Evolutionary conservation across 106 monocot genomes (phyloP).

Genomic region (Cymbidium sinense): DNA sequence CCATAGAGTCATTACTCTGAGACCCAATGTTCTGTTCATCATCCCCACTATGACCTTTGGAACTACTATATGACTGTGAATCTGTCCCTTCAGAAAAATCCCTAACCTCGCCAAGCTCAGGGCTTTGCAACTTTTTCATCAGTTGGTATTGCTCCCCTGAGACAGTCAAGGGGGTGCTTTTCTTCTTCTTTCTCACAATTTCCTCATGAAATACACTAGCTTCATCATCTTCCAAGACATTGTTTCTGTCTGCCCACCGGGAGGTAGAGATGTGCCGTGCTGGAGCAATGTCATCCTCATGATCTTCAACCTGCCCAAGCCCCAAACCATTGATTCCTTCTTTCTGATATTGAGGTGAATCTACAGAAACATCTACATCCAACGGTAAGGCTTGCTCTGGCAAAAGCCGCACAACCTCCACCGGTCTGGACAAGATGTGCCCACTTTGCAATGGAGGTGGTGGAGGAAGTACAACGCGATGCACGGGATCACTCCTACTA

Average conservation of each 20-base stretch:
- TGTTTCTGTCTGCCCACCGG: constrained; percentile 63
- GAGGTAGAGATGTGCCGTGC: constrained; percentile 60
- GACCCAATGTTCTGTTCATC: constrained; percentile 13
- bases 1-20: constrained; percentile 30
- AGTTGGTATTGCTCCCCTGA: not conserved
- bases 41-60: constrained; percentile 14
- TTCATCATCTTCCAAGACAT: constrained; percentile 34
- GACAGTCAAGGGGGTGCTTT: constrained; percentile 3
- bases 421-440: not conserved
- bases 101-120: constrained; percentile 55
- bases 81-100: constrained; percentile 34
- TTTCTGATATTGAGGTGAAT: not conserved
- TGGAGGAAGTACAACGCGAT: constrained; percentile 18
- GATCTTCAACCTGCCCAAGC: constrained; percentile 25
- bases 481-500: not conserved
- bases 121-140: constrained; percentile 29
- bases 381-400: not conserved
- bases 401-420: not conserved
- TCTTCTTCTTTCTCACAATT: constrained; percentile 20
- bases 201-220: constrained; percentile 10
- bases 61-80: constrained; percentile 38
- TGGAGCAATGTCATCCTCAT: constrained; percentile 33
- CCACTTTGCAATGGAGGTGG: constrained; percentile 33
- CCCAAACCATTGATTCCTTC: constrained; percentile 16
- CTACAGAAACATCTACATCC: constrained; percentile 4